Conservation (phyloP, 108 stramenopile species). For the Nitzschia sp. region DNA sequence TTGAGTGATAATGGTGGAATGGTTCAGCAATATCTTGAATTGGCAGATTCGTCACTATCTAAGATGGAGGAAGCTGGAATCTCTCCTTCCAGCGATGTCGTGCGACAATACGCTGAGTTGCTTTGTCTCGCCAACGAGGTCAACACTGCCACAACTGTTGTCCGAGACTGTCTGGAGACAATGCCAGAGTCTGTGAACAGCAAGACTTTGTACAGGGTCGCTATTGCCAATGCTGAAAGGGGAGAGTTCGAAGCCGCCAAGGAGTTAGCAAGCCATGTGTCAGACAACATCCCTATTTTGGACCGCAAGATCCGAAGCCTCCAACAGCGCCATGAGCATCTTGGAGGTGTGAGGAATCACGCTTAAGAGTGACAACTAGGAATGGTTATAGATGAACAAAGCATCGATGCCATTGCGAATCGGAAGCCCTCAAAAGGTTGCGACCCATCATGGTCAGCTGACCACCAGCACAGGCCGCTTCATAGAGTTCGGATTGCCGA, state of each 20-base stretch:
- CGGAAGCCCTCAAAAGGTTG: no score
- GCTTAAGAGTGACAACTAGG: no score
- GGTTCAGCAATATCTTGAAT: constrained; percentile 25
- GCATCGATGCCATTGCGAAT: no score
- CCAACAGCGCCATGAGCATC: constrained; percentile 22
- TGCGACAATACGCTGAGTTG: constrained; percentile 47
- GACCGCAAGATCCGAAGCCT: constrained; percentile 26
- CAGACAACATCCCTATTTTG: constrained; percentile 26
- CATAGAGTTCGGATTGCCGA: no score
- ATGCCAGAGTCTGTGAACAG: constrained; percentile 16
- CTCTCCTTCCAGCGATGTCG: constrained; percentile 30
- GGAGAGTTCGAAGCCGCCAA: constrained; percentile 38
- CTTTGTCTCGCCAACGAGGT: constrained; percentile 37
- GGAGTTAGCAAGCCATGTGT: constrained; percentile 15
- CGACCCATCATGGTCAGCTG: no score
- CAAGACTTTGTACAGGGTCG: constrained; percentile 37
- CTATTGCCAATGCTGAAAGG: constrained; percentile 23
- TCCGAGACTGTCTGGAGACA: constrained; percentile 16
- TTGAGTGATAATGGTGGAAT: not conserved
- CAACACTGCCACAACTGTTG: constrained; percentile 37
- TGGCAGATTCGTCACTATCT: constrained; percentile 33
- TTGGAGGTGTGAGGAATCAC: constrained; percentile 1
- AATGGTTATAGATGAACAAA: no score
- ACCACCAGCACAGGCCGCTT: no score
- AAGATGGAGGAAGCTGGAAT: constrained; percentile 59